A percentile compares a stretch with the other conserved stretches of the same genome.
Conservation (phyloP, 768 basidiomycete species). For the Boletellus emodensis region DNA sequence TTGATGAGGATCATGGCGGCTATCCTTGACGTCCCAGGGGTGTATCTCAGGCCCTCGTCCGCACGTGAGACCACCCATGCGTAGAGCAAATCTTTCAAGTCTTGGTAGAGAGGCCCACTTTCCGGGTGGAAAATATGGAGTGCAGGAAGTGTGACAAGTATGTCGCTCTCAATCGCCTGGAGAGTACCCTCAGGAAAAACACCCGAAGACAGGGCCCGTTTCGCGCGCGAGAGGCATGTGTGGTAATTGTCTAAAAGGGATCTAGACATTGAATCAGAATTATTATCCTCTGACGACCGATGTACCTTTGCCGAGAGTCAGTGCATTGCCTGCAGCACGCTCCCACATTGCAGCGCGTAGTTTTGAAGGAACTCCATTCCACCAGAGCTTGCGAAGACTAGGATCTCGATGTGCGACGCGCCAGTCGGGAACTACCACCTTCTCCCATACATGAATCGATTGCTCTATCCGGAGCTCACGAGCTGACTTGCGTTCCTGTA, state of each 20-base stretch:
- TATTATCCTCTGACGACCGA: conserved; percentile 1
- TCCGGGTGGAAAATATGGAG: conserved; percentile 77
- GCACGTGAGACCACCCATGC: conserved; percentile 87
- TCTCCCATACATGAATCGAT: conserved; percentile 72
- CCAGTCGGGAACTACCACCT: conserved; percentile 80
- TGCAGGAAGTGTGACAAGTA: conserved; percentile 65
- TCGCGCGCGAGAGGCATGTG: conserved; percentile 68
- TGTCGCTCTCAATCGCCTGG: conserved; percentile 68
- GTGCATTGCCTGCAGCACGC: conserved; percentile 75
- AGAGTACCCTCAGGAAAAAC: conserved; percentile 64
- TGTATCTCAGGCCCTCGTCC: conserved; percentile 79
- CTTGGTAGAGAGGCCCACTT: conserved; percentile 74
- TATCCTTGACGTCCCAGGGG: conserved; percentile 61
- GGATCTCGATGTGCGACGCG: conserved; percentile 64
- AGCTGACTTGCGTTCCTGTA: conserved; percentile 57
- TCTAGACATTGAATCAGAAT: conserved; percentile 1
- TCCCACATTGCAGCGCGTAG: conserved; percentile 81
- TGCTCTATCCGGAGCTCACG: conserved; percentile 70
- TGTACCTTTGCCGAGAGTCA: conserved; percentile 78
- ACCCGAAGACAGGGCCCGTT: conserved; percentile 60
- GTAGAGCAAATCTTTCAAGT: conserved; percentile 77
- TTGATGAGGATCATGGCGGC: conserved; percentile 87
- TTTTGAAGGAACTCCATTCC: conserved; percentile 83
- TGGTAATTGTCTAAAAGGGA: conserved; percentile 55
- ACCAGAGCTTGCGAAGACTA: conserved; percentile 71